phyloP scores from a whole-genome alignment of 2,329 filamentous ascomycete genomes.

The Mycosphaerelloides madeirae region DNA sequence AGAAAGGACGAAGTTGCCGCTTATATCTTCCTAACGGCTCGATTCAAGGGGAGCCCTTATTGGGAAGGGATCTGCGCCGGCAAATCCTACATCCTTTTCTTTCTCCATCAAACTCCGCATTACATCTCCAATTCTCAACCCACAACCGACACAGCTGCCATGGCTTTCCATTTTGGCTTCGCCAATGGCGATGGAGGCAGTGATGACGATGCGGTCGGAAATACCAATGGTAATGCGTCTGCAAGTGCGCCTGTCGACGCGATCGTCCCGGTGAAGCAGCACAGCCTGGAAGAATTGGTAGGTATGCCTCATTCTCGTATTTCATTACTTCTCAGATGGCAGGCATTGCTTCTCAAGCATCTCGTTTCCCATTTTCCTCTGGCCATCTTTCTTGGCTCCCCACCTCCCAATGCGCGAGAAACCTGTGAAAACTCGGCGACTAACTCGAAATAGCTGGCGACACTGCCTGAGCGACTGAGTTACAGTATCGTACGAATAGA shows the following conservation, averaged over 20 bases:
- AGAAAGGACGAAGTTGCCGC: too few relatives aligned
- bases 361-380: too few relatives aligned
- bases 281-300: conserved; percentile 46
- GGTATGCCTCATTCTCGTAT: conserved; percentile 29
- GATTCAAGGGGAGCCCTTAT: too few relatives aligned
- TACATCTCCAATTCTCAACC: background rate
- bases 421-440: too few relatives aligned
- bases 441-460: conserved; percentile 41
- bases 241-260: conserved; percentile 1
- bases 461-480: conserved; percentile 68
- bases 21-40: too few relatives aligned
- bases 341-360: too few relatives aligned
- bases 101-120: background rate
- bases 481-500: conserved; percentile 59
- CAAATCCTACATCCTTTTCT: background rate
- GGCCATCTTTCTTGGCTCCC: too few relatives aligned
- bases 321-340: too few relatives aligned
- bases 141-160: conserved; percentile 11
- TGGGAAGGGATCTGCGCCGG: background rate
- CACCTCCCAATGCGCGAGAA: background rate
- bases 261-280: conserved; percentile 25
- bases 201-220: conserved; percentile 28
- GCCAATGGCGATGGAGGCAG: conserved; percentile 55
- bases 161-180: conserved; percentile 55
- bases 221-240: background rate